phyloP scores from a whole-genome alignment of 129 eudicot species.

The Gnaphalium uliginosum region DNA sequence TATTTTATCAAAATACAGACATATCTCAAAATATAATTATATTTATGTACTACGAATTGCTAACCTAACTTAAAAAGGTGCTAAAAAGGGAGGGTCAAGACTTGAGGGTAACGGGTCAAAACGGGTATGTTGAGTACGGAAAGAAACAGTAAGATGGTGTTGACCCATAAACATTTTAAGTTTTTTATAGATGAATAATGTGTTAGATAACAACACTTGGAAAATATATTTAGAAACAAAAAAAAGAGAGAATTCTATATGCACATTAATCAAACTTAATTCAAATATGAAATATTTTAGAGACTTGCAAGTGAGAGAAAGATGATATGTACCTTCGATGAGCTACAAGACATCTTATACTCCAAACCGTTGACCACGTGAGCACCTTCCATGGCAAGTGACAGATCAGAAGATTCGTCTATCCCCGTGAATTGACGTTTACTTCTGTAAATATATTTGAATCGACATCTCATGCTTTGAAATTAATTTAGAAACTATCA shows the following conservation, averaged over 20 bases:
- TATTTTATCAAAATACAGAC: neutral
- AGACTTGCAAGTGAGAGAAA: neutral
- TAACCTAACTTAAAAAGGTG: too few relatives aligned
- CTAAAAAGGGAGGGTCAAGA: neutral
- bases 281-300: neutral
- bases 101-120: neutral
- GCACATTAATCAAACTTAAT: neutral
- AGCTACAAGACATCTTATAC: slow-evolving; percentile 74
- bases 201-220: neutral
- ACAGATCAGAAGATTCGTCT: slow-evolving; percentile 56
- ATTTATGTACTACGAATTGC: neutral
- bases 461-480: neutral
- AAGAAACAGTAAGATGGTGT: neutral
- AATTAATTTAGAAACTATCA: neutral
- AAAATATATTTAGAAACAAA: neutral
- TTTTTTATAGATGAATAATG: neutral
- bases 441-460: slow-evolving; percentile 54
- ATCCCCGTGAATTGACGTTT: slow-evolving; percentile 41
- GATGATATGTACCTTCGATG: slow-evolving; percentile 62
- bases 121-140: neutral
- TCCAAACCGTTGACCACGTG: slow-evolving; percentile 72
- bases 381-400: slow-evolving; percentile 64
- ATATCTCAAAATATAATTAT: neutral
- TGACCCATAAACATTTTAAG: neutral
- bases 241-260: neutral